These are phyloP conservation scores for Lentinula novae-zelandiae DNA, from an alignment of 1,284 basidiomycete species.

Conservation along the genomic window DNA sequence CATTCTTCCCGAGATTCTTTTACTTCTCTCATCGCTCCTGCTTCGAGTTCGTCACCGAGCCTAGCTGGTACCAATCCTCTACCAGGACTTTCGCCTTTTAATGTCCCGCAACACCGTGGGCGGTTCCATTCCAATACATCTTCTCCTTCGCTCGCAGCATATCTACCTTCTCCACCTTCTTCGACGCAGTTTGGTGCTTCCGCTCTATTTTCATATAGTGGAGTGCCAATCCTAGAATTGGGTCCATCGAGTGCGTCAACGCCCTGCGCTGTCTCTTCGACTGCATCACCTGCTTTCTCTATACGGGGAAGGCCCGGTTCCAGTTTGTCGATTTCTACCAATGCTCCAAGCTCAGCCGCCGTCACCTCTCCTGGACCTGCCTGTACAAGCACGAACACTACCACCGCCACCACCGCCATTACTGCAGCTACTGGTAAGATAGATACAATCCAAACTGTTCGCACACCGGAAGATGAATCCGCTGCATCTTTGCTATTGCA, in stretches of 20 bases:
- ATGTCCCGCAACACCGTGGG: neutral
- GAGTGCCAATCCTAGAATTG: constrained; percentile 3
- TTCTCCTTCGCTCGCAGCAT: constrained; percentile 16
- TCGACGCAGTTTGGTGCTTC: constrained; percentile 37
- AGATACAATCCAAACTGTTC: neutral
- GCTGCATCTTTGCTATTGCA: constrained; percentile 65
- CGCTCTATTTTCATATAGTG: constrained; percentile 5
- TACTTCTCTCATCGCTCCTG: neutral
- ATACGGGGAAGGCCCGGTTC: neutral
- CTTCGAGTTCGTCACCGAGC: constrained; percentile 6
- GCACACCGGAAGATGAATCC: constrained; percentile 63
- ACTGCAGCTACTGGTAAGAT: neutral
- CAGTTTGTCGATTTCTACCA: constrained; percentile 7
- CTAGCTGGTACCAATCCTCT: constrained; percentile 29
- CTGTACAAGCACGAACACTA: neutral
- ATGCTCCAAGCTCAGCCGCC: neutral
- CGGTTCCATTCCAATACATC: neutral
- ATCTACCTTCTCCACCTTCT: constrained; percentile 42
- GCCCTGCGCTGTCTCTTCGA: no score
- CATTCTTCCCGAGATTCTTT: constrained; percentile 7
- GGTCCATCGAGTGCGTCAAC: constrained; percentile 7
- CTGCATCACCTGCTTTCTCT: neutral
- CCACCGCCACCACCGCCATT: neutral
- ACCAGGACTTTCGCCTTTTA: constrained; percentile 22
- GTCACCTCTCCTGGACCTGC: neutral